These are phyloP conservation scores for Talaromyces pinophilus DNA, from an alignment of 2,329 filamentous ascomycete genomes.

Conservation along the genomic window DNA sequence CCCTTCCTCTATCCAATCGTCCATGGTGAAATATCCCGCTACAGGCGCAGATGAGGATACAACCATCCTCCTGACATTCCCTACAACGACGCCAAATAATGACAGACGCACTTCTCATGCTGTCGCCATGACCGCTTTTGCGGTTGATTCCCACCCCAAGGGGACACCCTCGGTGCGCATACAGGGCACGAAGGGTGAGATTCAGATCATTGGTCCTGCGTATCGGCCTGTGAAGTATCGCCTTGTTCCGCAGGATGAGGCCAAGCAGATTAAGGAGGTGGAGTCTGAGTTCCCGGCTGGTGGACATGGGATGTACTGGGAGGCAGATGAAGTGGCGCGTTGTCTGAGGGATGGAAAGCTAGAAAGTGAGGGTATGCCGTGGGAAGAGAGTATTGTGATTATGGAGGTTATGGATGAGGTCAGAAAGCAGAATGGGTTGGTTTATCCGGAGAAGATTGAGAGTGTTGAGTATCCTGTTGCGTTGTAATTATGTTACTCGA, in stretches of 20 bases:
- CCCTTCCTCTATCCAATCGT: slow-evolving; percentile 65
- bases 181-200: slow-evolving; percentile 77
- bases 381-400: slow-evolving; percentile 76
- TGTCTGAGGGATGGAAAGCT: slow-evolving; percentile 74
- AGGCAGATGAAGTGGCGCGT: slow-evolving; percentile 75
- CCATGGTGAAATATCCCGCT: slow-evolving; percentile 69
- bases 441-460: slow-evolving; percentile 68
- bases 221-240: slow-evolving; percentile 68
- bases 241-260: slow-evolving; percentile 53
- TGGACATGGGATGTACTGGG: slow-evolving; percentile 87
- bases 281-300: slow-evolving; percentile 52
- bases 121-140: slow-evolving; percentile 68
- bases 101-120: slow-evolving; percentile 61
- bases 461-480: slow-evolving; percentile 56
- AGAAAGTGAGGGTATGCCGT: slow-evolving; percentile 70
- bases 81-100: slow-evolving; percentile 53
- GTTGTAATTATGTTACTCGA: slow-evolving; percentile 29
- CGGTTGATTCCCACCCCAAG: slow-evolving; percentile 63
- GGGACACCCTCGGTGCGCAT: slow-evolving; percentile 67
- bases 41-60: slow-evolving; percentile 78
- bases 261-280: slow-evolving; percentile 31
- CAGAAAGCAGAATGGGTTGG: slow-evolving; percentile 62
- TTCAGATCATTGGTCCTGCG: slow-evolving; percentile 73
- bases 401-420: slow-evolving; percentile 80
- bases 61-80: slow-evolving; percentile 76